Base-by-base conservation (phyloP, 441 rosid genomes). In the Monsonia emarginata region DNA sequence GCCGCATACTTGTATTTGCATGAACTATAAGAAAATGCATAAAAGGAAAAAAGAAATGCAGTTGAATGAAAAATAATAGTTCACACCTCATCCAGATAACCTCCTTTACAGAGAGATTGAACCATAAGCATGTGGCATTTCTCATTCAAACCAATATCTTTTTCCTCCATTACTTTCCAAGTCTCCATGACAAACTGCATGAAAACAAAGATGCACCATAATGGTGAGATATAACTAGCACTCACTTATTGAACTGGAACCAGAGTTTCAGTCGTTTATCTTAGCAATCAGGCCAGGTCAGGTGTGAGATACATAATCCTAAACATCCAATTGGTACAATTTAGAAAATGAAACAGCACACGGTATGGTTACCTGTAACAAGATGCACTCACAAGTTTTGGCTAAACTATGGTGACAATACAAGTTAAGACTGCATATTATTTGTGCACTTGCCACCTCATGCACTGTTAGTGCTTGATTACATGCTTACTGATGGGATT, bases 161-260 rank as follows among this genome's bases (percentile, higher is more conserved):
- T 90, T 72, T 85, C 88, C 80, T 81, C 80, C 85, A 87, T 83
- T 46, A 80, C 62, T 70, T 72, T 81, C 88, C 90, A 90, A 61
- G 91, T 90, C 79, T 90, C 96, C 89, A 93, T 74, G 72, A 79
- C 95, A 85, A 93, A 90, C 98, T 92, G 84, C 69, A 75, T 65
- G 69, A 64, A 72, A 72, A 73, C 68, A 69, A 68, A 72, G 52
- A 73, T 67, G 44, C 22, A 21, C 46, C 66, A 21, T 70, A 61
- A 61, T 54, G 38, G 34, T 63, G 61, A 38, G 6, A 57, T 68
- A 66, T 56, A 74, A 69, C 54, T 67, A 18, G 13, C 28, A 31
- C 66, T 63, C 30, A 30, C 69, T 25, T 64, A 67, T 52, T 16
- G 58, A 22, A 18, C 25, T 18, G 62, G 30, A 32, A 56, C 27